phyloP scores from a whole-genome alignment of 1,284 basidiomycete species.

The Inonotus hispidus region DNA sequence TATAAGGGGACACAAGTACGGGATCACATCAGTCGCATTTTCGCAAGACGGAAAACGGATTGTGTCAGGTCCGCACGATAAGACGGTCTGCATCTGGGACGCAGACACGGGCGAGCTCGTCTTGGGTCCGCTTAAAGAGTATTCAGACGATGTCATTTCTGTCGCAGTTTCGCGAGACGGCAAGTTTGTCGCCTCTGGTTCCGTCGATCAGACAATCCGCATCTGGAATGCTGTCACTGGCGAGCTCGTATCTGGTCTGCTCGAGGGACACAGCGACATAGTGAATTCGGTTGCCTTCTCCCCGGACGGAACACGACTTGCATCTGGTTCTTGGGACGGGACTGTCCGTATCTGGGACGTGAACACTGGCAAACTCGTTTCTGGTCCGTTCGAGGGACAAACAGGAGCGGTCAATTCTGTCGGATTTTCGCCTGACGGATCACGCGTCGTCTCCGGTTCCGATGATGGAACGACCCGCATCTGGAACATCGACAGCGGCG shows the following conservation, averaged over 20 bases:
- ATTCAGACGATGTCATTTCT: neutral
- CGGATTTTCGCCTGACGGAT: neutral
- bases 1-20: neutral
- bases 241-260: too few species aligned
- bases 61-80: neutral
- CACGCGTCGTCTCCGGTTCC: neutral
- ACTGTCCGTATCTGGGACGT: slow-evolving; percentile 1
- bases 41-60: neutral
- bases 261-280: too few species aligned
- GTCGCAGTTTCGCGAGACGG: slow-evolving; percentile 17
- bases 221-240: too few species aligned
- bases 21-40: neutral
- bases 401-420: neutral
- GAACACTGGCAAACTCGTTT: too few species aligned
- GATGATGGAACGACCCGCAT: neutral
- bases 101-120: neutral
- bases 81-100: neutral
- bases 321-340: slow-evolving; percentile 16
- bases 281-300: too few species aligned
- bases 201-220: too few species aligned
- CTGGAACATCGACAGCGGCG: neutral
- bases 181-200: neutral
- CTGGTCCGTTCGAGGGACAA: neutral
- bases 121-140: neutral
- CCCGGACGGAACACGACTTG: slow-evolving; percentile 3